phyloP scores from a whole-genome alignment of 2,329 filamentous ascomycete species.

The Ilyonectria mors-panacis region DNA sequence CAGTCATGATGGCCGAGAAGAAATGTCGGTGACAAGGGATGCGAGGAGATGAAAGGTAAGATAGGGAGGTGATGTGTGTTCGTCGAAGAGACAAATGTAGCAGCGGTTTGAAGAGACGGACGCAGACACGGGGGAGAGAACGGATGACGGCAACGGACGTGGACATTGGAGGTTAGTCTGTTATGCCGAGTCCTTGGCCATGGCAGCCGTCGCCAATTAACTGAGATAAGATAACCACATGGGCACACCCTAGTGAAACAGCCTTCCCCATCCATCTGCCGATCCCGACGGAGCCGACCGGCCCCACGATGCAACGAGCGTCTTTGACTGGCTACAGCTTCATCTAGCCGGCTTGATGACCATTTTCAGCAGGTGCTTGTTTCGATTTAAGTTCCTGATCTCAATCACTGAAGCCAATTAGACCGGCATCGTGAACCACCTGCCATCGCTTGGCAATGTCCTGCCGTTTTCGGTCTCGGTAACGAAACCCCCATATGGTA shows the following conservation, averaged over 20 bases:
- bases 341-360: constrained; percentile 30
- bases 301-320: constrained; percentile 12
- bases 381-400: not conserved
- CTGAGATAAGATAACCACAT: constrained; percentile 38
- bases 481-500: constrained; percentile 17
- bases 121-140: not conserved
- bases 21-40: not conserved
- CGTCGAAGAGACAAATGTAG: not conserved
- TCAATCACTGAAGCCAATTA: constrained; percentile 33
- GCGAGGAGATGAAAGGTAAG: not conserved
- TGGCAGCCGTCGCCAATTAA: constrained; percentile 32
- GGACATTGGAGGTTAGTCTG: not conserved
- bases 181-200: not conserved
- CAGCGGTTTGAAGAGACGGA: not conserved
- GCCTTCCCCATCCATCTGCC: constrained; percentile 27
- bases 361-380: constrained; percentile 40
- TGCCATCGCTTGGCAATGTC: constrained; percentile 22
- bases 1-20: constrained; percentile 33
- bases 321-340: constrained; percentile 30
- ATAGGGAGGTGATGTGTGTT: not conserved
- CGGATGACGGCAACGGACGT: not conserved
- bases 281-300: constrained; percentile 33
- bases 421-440: constrained; percentile 23
- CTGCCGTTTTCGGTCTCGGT: constrained; percentile 25
- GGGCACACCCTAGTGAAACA: constrained; percentile 33